phyloP scores from a whole-genome alignment of 1,284 basidiomycete genomes.

The Amylostereum areolatum region DNA sequence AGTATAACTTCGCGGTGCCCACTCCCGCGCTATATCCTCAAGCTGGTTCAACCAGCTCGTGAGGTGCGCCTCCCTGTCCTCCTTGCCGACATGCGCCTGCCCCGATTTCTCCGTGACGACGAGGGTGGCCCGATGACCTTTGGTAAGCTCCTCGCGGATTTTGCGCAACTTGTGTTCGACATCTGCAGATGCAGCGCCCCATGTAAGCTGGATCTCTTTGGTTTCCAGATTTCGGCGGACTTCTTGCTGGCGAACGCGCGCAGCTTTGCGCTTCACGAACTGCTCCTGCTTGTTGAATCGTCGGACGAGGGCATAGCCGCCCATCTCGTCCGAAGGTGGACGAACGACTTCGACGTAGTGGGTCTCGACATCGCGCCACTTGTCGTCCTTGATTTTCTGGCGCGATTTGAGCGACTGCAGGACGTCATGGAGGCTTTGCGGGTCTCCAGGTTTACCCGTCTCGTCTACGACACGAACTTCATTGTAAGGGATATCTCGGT shows the following conservation, averaged over 20 bases:
- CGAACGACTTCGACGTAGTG: constrained; percentile 48
- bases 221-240: not conserved
- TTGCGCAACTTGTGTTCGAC: constrained; percentile 63
- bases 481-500: constrained; percentile 19
- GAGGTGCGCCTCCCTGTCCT: constrained; percentile 35
- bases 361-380: constrained; percentile 26
- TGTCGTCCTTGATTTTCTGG: not conserved
- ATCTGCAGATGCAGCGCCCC: constrained; percentile 57
- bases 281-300: constrained; percentile 34
- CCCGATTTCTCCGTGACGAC: constrained; percentile 47
- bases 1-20: constrained; percentile 36
- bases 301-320: constrained; percentile 37
- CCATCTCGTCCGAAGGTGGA: constrained; percentile 31
- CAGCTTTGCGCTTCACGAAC: constrained; percentile 24
- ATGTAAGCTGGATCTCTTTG: constrained; percentile 67
- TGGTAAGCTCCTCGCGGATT: constrained; percentile 50
- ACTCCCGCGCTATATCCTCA: constrained; percentile 44
- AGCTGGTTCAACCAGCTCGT: constrained; percentile 34
- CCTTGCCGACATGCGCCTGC: constrained; percentile 24
- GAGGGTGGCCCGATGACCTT: constrained; percentile 54
- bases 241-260: not conserved
- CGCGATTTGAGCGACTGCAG: constrained; percentile 21
- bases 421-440: constrained; percentile 29
- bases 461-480: constrained; percentile 46
- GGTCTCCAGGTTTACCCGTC: constrained; percentile 34